A percentile compares a stretch with the other conserved stretches of the same genome.
Evolutionary conservation across 2,329 filamentous ascomycete species (phyloP).

Genomic region (Botrytis fragariae): DNA sequence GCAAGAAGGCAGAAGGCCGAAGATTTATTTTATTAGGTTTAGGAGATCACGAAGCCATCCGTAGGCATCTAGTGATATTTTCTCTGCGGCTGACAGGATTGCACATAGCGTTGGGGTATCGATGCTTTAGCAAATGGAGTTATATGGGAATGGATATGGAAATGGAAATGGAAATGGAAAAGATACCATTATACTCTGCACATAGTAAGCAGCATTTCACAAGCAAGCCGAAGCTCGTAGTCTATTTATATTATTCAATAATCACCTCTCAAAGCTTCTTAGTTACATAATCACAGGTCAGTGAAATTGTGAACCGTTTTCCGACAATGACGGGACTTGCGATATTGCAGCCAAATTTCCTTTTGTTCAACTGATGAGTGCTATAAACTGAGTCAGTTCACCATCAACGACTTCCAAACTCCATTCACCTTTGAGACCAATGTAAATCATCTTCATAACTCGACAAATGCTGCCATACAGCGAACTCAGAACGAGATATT

Average conservation of each 20-base stretch:
- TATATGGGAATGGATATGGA: neutral
- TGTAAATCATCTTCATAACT: neutral
- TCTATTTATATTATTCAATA: conserved; percentile 11
- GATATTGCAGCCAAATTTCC: neutral
- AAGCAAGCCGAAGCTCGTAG: neutral
- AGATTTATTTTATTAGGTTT: conserved; percentile 64
- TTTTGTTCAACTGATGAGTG: neutral
- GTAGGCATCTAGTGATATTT: neutral
- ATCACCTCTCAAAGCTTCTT: neutral
- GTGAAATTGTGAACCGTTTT: neutral
- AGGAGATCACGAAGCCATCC: neutral
- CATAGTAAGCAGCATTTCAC: neutral
- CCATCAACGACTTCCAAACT: neutral
- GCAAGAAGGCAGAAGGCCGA: conserved; percentile 65
- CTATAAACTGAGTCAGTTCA: neutral
- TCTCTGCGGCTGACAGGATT: neutral
- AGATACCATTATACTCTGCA: conserved; percentile 14
- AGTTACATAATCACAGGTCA: neutral
- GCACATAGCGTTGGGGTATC: neutral
- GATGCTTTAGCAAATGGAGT: conserved; percentile 14
- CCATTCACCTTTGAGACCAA: neutral
- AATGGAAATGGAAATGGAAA: conserved; percentile 5
- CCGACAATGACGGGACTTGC: neutral
- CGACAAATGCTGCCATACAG: neutral
- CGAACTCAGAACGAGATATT: neutral